Percentiles rank a stretch among this genome's conserved stretches.
These are phyloP conservation scores for Erodium texanum DNA, from an alignment of 441 rosid genomes.

Conservation along the genomic window DNA sequence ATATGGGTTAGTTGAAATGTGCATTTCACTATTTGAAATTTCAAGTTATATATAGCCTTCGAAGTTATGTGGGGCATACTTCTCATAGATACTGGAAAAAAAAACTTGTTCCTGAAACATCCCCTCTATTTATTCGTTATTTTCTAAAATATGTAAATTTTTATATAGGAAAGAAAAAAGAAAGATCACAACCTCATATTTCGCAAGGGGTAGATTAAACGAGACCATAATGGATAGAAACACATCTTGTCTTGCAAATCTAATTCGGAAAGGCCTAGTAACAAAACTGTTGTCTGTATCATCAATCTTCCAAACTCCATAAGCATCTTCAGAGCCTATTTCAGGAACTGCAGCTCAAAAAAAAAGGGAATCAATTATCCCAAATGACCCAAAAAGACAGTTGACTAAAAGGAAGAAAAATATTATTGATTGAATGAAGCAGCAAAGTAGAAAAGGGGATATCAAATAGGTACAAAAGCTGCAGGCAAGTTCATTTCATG, in stretches of 20 bases:
- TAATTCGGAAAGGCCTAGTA: constrained; percentile 77
- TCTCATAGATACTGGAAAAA: background rate
- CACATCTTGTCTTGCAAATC: constrained; percentile 83
- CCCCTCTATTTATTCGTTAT: background rate
- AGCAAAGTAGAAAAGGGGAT: background rate
- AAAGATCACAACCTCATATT: constrained; percentile 45
- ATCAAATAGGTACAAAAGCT: background rate
- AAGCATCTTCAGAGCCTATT: constrained; percentile 35
- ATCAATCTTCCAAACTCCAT: constrained; percentile 80
- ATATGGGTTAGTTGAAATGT: background rate
- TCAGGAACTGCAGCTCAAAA: constrained; percentile 47
- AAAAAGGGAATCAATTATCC: background rate
- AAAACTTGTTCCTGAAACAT: background rate
- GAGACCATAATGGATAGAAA: constrained; percentile 68
- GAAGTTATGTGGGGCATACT: background rate
- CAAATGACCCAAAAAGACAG: background rate
- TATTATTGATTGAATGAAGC: background rate
- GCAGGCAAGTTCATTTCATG: background rate
- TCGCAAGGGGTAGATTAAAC: constrained; percentile 49
- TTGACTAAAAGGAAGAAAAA: background rate
- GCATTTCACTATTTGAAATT: background rate
- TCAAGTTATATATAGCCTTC: constrained; percentile 1
- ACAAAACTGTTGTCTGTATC: constrained; percentile 76
- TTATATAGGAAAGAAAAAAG: constrained; percentile 12
- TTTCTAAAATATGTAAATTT: background rate